Evolutionary conservation across 257 asterid genomes (phyloP), one percentile per base, ranked within the genome.

Genomic region (Solanum phureja): DNA sequence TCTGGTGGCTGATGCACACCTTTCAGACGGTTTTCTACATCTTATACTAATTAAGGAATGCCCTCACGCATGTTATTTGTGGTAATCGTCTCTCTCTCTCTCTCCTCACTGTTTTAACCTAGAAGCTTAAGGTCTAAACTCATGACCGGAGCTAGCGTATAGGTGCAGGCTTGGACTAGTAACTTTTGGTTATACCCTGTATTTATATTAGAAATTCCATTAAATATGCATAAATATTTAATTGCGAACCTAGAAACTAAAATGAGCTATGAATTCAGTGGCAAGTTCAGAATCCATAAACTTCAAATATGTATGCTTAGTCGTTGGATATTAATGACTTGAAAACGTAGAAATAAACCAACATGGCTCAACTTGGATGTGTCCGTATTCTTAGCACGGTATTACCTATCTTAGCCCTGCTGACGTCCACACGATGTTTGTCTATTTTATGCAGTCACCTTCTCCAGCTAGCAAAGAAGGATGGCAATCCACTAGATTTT

Each of bases 1-100:
- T 86, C 93, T 97, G 37, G 99, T 96, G 82, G 98, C 99, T 72
- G 98, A 96, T 88, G 99, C 99, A 76, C 99, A 97, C 91, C 99
- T 97, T 90, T 92, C 98, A 74, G 99, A 97, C 85, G 99, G 99
- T 27, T 96, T 94, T 89, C 87, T 97, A 87, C 99, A 97, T 92
- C 94, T 97, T 24, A 90, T 97, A 85, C 58, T 97, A 89, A 89
- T 97, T 86, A 97, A 92, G 90, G 98, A 95, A 84, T 97, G 99
- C 87, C 99, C 98, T 34, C 99, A 91, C 88, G 95, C 99, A 66
- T 91, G 24, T 68, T 95, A 95, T 90, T 89, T 97, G 73, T 92
- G 98, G 99, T 97, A 91, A 87, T 71, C 49, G 31, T 86, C 74
- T n/a, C 76, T 58, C 83, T 23, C 75, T 29, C 29, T 29, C 29